Evolutionary conservation across 2,329 filamentous ascomycete genomes (phyloP).

Genomic region (Paraconiothyrium sp.): DNA sequence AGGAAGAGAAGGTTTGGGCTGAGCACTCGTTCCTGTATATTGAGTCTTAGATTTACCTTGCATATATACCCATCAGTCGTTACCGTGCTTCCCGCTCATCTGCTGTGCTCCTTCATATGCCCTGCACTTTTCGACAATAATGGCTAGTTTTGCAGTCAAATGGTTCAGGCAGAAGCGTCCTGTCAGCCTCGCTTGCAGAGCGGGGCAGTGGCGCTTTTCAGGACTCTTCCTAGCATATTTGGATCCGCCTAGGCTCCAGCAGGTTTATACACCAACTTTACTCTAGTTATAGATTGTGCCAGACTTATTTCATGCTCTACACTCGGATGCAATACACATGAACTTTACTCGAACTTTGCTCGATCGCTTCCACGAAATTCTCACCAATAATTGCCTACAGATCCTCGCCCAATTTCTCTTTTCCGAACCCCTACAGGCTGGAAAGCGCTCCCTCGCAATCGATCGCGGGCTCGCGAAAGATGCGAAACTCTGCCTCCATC

Average conservation of each 20-base stretch:
- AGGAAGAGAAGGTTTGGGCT: not conserved
- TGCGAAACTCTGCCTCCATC: not conserved
- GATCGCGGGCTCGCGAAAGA: conserved; percentile 10
- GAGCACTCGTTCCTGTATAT: conserved; percentile 7
- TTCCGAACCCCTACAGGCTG: not conserved
- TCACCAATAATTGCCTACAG: too few relatives aligned
- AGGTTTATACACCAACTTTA: not conserved
- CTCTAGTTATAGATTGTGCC: not conserved
- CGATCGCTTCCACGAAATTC: not conserved
- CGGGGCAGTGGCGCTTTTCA: not conserved
- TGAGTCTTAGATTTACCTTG: not conserved
- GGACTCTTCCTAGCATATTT: not conserved
- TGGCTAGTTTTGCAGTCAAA: too few relatives aligned
- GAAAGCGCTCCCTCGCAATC: conserved; percentile 11
- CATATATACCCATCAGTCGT: conserved; percentile 2
- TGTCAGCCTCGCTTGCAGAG: not conserved
- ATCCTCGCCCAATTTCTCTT: not conserved
- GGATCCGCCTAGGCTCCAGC: not conserved
- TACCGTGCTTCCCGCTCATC: not conserved
- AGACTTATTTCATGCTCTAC: not conserved
- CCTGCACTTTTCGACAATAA: too few relatives aligned
- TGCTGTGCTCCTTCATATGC: not conserved
- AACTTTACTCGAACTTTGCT: not conserved
- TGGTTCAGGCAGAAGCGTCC: not conserved
- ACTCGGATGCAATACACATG: not conserved